Conservation (phyloP, 495 filamentous ascomycete species). For the Aspergillus nidulans region DNA sequence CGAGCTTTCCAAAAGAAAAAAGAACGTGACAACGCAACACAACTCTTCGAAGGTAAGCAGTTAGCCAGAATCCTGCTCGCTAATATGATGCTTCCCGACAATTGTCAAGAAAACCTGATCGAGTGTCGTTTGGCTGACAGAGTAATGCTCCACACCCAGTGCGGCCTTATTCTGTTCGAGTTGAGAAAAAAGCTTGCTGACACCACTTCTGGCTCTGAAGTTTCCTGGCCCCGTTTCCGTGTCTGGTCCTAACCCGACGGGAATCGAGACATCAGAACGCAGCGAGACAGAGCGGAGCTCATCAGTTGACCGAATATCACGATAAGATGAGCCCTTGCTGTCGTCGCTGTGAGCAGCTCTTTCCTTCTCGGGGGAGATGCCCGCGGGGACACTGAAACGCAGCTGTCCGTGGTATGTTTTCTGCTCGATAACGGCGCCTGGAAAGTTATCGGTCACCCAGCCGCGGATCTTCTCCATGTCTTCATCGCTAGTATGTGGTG, state of each 20-base stretch:
- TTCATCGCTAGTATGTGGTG: conserved; percentile 61
- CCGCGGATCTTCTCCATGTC: conserved; percentile 58
- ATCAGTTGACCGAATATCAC: background rate
- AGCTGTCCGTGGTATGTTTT: conserved; percentile 79
- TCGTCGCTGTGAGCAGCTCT: background rate
- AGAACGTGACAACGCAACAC: background rate
- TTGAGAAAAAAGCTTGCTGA: conserved; percentile 62
- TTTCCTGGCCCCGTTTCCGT: background rate
- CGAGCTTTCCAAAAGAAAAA: no score
- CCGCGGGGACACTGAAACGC: conserved; percentile 64
- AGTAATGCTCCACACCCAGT: conserved; percentile 73
- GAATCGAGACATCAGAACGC: background rate
- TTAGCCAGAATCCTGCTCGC: conserved; percentile 58
- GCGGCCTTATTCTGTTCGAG: conserved; percentile 63
- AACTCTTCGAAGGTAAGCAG: background rate
- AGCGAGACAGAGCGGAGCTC: background rate
- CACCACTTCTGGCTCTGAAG: conserved; percentile 19
- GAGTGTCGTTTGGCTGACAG: conserved; percentile 73
- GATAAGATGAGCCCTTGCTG: background rate
- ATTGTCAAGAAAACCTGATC: conserved; percentile 86
- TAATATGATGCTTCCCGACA: conserved; percentile 68
- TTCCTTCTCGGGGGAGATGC: background rate
- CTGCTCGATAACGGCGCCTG: conserved; percentile 59
- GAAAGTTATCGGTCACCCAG: conserved; percentile 58
- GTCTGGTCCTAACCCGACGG: background rate